Base-by-base conservation (phyloP, 2,329 filamentous ascomycete genomes). In the Aspergillus ochraceus region DNA sequence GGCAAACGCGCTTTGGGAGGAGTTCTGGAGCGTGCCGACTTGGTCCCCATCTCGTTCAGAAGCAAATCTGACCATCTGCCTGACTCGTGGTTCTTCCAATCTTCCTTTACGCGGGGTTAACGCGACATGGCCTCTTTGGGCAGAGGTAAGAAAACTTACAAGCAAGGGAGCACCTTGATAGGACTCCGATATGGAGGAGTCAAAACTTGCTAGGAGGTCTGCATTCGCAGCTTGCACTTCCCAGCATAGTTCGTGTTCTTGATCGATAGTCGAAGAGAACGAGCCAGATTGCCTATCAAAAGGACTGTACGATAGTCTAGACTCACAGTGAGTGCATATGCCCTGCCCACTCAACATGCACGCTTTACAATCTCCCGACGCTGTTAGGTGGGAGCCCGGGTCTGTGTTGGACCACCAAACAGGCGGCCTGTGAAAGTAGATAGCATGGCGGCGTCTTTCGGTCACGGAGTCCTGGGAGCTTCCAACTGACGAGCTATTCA, bases 341-440 rank as follows among this genome's bases (percentile, higher is more conserved):
- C 14, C 36, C 36, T 55, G 24, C 8, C 9, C 20, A 24, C 20
- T 24, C 19, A 20, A 12, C 22, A 45, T 22, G n/a, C 51, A 52
- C 19, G 6, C 12, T 10, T 8, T 45, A 19, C 57, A 54, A 30
- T n/a, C 32, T 17, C 26, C 55, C n/a, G 39, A 22, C 12, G 49
- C 50, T n/a, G 42, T 14, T 39, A 39, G 57, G 60, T 20, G 50
- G 52, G 53, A 52, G 52, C 55, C 26, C 32, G 57, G 59, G 19
- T 22, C 54, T 3, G 63, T 59, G 26, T 63, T 55, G 24, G 66
- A 61, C 39, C 56, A 64, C 66, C 68, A 72, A 12, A 74, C 67
- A 1, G 71, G 69, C 32, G 71, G 71, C 20, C 72, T 67, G 58
- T 69, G 64, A 51, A 71, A 68, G 55, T 76, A 74, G 50, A 71